Percentiles rank a stretch among this genome's conserved stretches.
Evolutionary conservation across 1,284 basidiomycete species (phyloP).

Genomic region (Ceratobasidium sp.): DNA sequence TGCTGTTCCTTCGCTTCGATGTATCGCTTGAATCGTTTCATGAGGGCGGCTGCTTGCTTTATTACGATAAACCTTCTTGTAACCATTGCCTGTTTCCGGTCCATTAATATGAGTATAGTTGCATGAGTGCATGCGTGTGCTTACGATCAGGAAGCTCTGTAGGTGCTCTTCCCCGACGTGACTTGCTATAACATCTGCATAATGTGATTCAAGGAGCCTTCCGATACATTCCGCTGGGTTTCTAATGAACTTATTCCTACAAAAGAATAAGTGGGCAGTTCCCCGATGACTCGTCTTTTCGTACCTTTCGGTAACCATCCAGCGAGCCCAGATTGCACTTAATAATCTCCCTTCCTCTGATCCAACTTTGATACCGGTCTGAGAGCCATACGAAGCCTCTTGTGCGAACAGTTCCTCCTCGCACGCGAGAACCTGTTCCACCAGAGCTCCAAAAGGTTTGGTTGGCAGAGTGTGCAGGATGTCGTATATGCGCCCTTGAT

Average conservation of each 20-base stretch:
- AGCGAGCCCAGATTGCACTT: conserved; percentile 30
- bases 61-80: not conserved
- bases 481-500: conserved; percentile 24
- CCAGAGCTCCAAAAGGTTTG: conserved; percentile 7
- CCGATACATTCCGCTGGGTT: conserved; percentile 19
- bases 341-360: not conserved
- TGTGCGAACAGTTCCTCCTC: conserved; percentile 27
- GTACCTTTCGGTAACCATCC: conserved; percentile 12
- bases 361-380: not conserved
- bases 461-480: conserved; percentile 11
- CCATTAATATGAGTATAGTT: too few species aligned
- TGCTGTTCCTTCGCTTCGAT: too few species aligned
- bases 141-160: conserved; percentile 2
- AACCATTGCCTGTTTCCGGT: conserved; percentile 14
- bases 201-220: conserved; percentile 9
- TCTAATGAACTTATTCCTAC: conserved; percentile 23
- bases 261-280: not conserved
- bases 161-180: conserved; percentile 12
- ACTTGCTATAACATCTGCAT: conserved; percentile 5
- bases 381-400: not conserved
- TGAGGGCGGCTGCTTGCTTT: conserved; percentile 2
- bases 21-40: not conserved
- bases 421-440: conserved; percentile 10
- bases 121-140: too few species aligned
- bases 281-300: not conserved